Base-by-base conservation (phyloP, 169 alveolate species). In the Haemoproteus tartakovskyi region DNA sequence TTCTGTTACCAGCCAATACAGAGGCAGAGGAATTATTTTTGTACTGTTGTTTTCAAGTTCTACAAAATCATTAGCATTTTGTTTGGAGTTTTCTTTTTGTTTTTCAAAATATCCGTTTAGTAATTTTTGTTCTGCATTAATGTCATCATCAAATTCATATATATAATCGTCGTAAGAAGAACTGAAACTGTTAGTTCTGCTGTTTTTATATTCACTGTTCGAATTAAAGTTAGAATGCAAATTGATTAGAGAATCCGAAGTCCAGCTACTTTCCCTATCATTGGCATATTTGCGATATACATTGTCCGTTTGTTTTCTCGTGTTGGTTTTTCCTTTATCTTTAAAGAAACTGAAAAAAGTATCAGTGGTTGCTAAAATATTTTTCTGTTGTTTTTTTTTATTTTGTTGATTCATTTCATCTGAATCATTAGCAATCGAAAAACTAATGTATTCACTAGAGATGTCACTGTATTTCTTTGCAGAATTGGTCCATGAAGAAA, bases 1-100 rank as follows among this genome's bases (percentile, higher is more conserved):
- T 41, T 67, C 82, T 18, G 82, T 70, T 9, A 67, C 82, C 4
- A 67, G 74, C 82, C 82, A 67, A 19, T 67, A 67, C 26, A 67
- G 30, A 1, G 82, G 82, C 29, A 67, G 41, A 6, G 82, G 82
- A 30, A 67, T 67, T 54, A 67, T 41, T 54, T 67, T 67, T 43
- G 40, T 52, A 33, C 74, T 52, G 43, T 67, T 67, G 40, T 59
- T 67, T 3, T 60, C 5, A 54, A 67, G 51, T 30, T 67, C 63
- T 6, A 67, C 56, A 22, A 67, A 21, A 43, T 67, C 82, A 22
- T 50, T 0, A 2, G 27, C 24, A 8, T 26, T 21, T n/a, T 51
- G 60, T 12, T n/a, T n/a, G n/a, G 41, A 26, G 26, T 67, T 56
- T 8, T 46, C 37, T 8, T 41, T 33, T 30, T 67, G 74, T n/a